A percentile compares a stretch with the other conserved stretches of the same genome.
Conservation (phyloP, 441 rosid species). For the Rhodomyrtus psidioides region DNA sequence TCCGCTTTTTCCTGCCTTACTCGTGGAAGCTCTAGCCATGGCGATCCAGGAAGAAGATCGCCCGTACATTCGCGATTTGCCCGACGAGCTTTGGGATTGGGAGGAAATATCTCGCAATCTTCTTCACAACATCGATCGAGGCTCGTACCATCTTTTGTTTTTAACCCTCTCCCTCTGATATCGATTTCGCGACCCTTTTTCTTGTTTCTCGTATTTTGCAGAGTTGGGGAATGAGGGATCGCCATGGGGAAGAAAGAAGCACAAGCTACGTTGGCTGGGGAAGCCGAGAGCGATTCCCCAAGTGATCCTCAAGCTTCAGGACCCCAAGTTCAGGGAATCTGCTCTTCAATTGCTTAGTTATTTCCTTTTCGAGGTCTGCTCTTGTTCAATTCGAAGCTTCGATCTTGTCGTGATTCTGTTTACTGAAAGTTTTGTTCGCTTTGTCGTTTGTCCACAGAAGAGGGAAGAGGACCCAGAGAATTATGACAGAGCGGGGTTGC, state of each 20-base stretch:
- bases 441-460: background rate
- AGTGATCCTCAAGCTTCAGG: conserved; percentile 8
- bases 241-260: background rate
- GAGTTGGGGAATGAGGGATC: background rate
- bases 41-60: background rate
- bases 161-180: background rate
- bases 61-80: background rate
- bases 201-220: background rate
- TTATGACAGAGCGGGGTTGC: background rate
- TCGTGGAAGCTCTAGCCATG: background rate
- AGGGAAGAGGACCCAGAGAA: conserved; percentile 3
- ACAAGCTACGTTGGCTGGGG: background rate
- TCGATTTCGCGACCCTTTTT: background rate
- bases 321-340: background rate
- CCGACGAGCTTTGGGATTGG: conserved; percentile 3
- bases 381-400: background rate
- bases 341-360: conserved; percentile 6
- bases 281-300: conserved; percentile 2
- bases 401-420: background rate
- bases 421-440: background rate
- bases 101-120: background rate
- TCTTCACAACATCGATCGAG: background rate
- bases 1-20: background rate
- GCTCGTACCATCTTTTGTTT: background rate
- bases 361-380: background rate